Base-by-base conservation (phyloP, 1,139 yeast genomes). In the Geotrichum siamense region DNA sequence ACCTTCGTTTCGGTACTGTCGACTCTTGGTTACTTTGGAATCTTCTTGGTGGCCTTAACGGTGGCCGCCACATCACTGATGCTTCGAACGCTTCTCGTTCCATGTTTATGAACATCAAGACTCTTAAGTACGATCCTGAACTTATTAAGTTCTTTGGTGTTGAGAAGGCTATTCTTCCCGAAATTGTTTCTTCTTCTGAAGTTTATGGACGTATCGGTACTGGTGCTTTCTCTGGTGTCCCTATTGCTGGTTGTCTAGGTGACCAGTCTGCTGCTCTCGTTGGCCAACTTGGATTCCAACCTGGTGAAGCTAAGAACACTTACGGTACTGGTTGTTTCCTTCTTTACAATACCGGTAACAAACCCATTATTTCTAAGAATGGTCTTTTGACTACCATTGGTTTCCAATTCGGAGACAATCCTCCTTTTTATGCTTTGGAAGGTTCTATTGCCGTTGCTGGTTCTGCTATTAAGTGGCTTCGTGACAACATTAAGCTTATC, bases 381-480 rank as follows among this genome's bases (percentile, higher is more conserved):
- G 96, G 96, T 39, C 79, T 94, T 9, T 72, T 89, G 55, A 86
- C 96, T 34, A 89, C 96, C 1, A 74, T 87, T 47, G 95, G 93
- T 1, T 89, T 74, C 69, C 85, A 94, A 83, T 82, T 87, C 66
- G 93, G 94, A 33, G 72, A 72, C 44, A 70, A 75, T 42, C 65
- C 72, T 52, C 95, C 96, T 3, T 86, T 82, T 56, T 89, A 78
- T 65, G 96, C 96, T 6, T 69, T 89, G 47, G 97, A 89, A 67
- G 97, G 96, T 15, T 86, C 96, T 17, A 84, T 89, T 58, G 94
- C 96, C 1, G 97, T 87, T 45, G 96, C 96, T 9, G 97, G 97
- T 31, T 79, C 94, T 13, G 86, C 84, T 57, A 86, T 89, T 56
- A 94, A 86, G 67, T 89, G 96, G 96, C 74, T 89, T 56, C 75